These are phyloP conservation scores for Pythium grandisporangium DNA, from an alignment of 352 stramenopile species.

Conservation along the genomic window DNA sequence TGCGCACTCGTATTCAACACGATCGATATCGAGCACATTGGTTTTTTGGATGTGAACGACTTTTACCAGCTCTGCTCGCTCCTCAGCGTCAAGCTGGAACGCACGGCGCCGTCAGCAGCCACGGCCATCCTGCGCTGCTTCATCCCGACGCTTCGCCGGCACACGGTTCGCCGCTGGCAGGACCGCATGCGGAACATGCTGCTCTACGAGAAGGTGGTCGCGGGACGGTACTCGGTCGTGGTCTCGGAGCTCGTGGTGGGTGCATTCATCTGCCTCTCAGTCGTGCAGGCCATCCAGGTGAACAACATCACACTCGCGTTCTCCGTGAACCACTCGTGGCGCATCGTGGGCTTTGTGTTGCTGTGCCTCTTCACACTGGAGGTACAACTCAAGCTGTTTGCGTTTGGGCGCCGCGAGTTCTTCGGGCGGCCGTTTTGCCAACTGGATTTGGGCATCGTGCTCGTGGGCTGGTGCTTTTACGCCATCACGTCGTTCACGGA, in stretches of 20 bases:
- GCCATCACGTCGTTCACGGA: slow-evolving; percentile 52
- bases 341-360: slow-evolving; percentile 55
- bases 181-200: slow-evolving; percentile 38
- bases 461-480: slow-evolving; percentile 78
- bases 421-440: slow-evolving; percentile 73
- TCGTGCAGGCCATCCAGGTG: slow-evolving; percentile 73
- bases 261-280: slow-evolving; percentile 62
- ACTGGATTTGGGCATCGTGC: slow-evolving; percentile 58
- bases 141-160: slow-evolving; percentile 17
- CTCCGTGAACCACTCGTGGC: slow-evolving; percentile 64
- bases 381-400: slow-evolving; percentile 68
- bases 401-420: slow-evolving; percentile 69
- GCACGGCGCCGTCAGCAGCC: slow-evolving; percentile 25
- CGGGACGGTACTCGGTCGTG: slow-evolving; percentile 59
- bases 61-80: slow-evolving; percentile 78
- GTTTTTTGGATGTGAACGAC: slow-evolving; percentile 47
- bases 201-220: slow-evolving; percentile 50
- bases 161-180: slow-evolving; percentile 44
- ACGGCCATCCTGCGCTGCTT: slow-evolving; percentile 32
- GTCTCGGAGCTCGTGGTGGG: slow-evolving; percentile 67
- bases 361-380: slow-evolving; percentile 70
- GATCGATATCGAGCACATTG: slow-evolving; percentile 54
- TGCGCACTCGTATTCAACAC: slow-evolving; percentile 75
- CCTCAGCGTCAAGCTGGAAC: slow-evolving; percentile 61
- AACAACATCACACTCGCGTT: slow-evolving; percentile 79